These are phyloP conservation scores for Dichomitus squalens DNA, from an alignment of 1,284 basidiomycete species.

Conservation along the genomic window DNA sequence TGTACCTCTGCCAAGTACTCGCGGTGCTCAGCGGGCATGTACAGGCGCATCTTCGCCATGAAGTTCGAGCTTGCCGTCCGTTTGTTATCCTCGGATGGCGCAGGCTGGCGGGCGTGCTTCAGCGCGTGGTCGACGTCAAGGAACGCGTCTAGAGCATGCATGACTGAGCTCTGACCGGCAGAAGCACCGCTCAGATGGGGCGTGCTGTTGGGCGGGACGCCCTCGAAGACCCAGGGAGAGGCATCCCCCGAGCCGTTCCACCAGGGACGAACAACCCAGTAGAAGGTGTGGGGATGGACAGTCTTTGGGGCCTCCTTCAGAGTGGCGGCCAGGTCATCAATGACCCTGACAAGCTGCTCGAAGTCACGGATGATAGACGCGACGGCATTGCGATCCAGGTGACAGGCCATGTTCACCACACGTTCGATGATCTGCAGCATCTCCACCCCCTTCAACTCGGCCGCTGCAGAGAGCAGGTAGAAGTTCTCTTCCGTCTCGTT, in stretches of 20 bases:
- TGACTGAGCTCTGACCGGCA: conserved; percentile 91
- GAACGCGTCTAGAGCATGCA: conserved; percentile 84
- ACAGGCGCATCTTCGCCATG: conserved; percentile 81
- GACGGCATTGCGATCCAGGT: conserved; percentile 69
- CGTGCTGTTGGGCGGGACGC: conserved; percentile 59
- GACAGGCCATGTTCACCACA: conserved; percentile 71
- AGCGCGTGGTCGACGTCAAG: conserved; percentile 84
- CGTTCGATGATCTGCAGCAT: conserved; percentile 90
- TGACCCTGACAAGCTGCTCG: conserved; percentile 64
- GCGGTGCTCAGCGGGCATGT: conserved; percentile 80
- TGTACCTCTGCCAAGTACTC: conserved; percentile 63
- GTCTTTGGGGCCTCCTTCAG: conserved; percentile 71
- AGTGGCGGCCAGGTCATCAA: conserved; percentile 74
- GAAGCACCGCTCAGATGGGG: conserved; percentile 85
- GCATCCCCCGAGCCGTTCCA: conserved; percentile 81
- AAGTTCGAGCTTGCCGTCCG: conserved; percentile 66
- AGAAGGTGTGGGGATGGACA: conserved; percentile 89
- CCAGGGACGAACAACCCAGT: conserved; percentile 93
- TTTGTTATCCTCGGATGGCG: conserved; percentile 67
- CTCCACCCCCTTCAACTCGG: conserved; percentile 87
- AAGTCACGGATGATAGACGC: conserved; percentile 78
- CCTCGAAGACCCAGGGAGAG: conserved; percentile 85
- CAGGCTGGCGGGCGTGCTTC: conserved; percentile 67
- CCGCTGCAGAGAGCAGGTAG: conserved; percentile 83
- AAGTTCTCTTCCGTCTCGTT: conserved; percentile 87